Conservation (phyloP, 768 basidiomycete species). For the Hericium alpestre region DNA sequence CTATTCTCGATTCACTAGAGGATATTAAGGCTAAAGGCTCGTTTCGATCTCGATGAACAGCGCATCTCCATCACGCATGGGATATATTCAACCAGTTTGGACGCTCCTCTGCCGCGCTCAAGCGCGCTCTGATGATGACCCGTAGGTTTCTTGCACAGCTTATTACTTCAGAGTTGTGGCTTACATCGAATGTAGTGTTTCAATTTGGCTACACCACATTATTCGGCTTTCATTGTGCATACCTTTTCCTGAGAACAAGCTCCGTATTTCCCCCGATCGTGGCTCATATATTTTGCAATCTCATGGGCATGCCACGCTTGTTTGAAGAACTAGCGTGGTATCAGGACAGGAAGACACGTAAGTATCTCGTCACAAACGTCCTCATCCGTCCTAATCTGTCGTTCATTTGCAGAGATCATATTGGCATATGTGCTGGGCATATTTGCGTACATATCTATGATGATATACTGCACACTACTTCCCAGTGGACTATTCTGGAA, state of each 20-base stretch:
- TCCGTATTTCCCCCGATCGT: slow-evolving; percentile 69
- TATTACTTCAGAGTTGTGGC: slow-evolving; percentile 1
- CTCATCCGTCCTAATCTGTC: not conserved
- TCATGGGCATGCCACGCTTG: slow-evolving; percentile 82
- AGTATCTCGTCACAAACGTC: slow-evolving; percentile 9
- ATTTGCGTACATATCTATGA: slow-evolving; percentile 40
- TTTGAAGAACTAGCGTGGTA: slow-evolving; percentile 42
- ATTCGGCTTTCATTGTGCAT: slow-evolving; percentile 80
- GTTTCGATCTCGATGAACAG: slow-evolving; percentile 26
- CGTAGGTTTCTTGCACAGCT: slow-evolving; percentile 28
- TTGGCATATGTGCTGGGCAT: slow-evolving; percentile 51
- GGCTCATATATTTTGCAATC: slow-evolving; percentile 87
- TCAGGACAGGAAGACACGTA: slow-evolving; percentile 44
- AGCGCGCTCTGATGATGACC: slow-evolving; percentile 45
- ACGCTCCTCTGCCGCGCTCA: slow-evolving; percentile 49
- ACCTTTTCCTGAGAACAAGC: slow-evolving; percentile 76
- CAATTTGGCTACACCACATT: slow-evolving; percentile 86
- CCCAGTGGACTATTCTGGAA: slow-evolving; percentile 34
- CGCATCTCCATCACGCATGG: slow-evolving; percentile 88
- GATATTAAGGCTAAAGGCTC: too few species aligned
- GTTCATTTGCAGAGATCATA: slow-evolving; percentile 35
- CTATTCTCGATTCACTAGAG: not conserved
- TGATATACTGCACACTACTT: slow-evolving; percentile 40
- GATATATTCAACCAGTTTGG: slow-evolving; percentile 75
- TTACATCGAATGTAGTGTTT: slow-evolving; percentile 42